These are phyloP conservation scores for Alternaria gaisen DNA, from an alignment of 2,329 filamentous ascomycete species.

Conservation along the genomic window DNA sequence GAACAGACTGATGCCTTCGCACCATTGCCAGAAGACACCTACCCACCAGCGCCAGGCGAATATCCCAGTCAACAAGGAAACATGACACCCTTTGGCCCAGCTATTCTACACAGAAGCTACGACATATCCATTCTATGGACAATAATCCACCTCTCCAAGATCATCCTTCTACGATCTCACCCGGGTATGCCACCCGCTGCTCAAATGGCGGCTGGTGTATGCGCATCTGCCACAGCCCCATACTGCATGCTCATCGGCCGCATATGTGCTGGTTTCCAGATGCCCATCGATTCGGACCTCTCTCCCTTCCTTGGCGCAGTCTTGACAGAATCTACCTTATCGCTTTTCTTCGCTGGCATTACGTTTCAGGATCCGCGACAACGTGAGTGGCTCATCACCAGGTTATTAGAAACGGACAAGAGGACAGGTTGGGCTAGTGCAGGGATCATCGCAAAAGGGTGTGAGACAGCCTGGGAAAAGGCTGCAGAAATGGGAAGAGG, in stretches of 20 bases:
- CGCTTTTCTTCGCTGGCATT: conserved; percentile 86
- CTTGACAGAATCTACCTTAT: conserved; percentile 82
- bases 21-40: conserved; percentile 74
- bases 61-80: conserved; percentile 23
- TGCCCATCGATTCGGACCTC: conserved; percentile 58
- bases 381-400: conserved; percentile 78
- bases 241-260: conserved; percentile 80
- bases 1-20: conserved; percentile 79
- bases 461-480: conserved; percentile 84
- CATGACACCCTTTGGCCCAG: conserved; percentile 80
- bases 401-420: conserved; percentile 77
- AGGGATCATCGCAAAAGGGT: conserved; percentile 80
- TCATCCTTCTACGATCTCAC: conserved; percentile 82
- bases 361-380: conserved; percentile 77
- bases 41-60: conserved; percentile 59
- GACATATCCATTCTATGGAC: conserved; percentile 89
- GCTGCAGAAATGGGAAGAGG: conserved; percentile 77
- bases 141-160: conserved; percentile 84
- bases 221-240: conserved; percentile 73
- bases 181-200: conserved; percentile 91
- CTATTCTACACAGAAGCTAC: conserved; percentile 83
- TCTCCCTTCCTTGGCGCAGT: conserved; percentile 82
- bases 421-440: conserved; percentile 90
- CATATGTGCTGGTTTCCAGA: conserved; percentile 75
- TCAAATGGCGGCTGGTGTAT: conserved; percentile 83